These are phyloP conservation scores for Nidularia sp. DNA, from an alignment of 768 basidiomycete genomes.

Conservation along the genomic window DNA sequence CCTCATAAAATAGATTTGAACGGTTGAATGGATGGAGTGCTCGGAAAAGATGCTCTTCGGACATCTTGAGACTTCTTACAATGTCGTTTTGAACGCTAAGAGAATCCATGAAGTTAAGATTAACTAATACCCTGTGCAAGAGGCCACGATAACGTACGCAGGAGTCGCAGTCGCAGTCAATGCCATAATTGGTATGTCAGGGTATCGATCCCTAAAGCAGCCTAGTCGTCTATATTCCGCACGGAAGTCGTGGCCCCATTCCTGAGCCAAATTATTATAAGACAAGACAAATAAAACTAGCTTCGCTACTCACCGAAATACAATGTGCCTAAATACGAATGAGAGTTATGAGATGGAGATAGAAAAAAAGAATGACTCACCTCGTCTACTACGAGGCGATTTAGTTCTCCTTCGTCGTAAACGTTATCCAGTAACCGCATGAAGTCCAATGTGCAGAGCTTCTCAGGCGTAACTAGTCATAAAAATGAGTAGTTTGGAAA, in stretches of 20 bases:
- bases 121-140: neutral
- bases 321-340: constrained; percentile 61
- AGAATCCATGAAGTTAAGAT: neutral
- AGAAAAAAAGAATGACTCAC: constrained; percentile 23
- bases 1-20: constrained; percentile 79
- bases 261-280: constrained; percentile 30
- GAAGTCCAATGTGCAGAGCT: constrained; percentile 54
- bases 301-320: constrained; percentile 55
- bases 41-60: constrained; percentile 47
- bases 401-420: constrained; percentile 55
- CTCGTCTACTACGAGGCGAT: constrained; percentile 80
- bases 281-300: neutral
- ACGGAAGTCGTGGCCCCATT: constrained; percentile 85
- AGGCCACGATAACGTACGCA: constrained; percentile 32
- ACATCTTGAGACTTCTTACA: constrained; percentile 59
- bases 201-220: constrained; percentile 60
- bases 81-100: constrained; percentile 74
- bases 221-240: constrained; percentile 71
- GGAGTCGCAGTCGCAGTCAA: constrained; percentile 81
- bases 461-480: constrained; percentile 71
- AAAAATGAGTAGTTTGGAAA: neutral
- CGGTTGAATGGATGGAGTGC: constrained; percentile 82
- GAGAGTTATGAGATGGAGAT: constrained; percentile 1
- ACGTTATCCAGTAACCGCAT: constrained; percentile 42
- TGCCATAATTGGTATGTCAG: constrained; percentile 80